Percentiles rank a stretch among this genome's conserved stretches.
Conservation (phyloP, 257 asterid genomes). For the Thymus quinquecostatus region DNA sequence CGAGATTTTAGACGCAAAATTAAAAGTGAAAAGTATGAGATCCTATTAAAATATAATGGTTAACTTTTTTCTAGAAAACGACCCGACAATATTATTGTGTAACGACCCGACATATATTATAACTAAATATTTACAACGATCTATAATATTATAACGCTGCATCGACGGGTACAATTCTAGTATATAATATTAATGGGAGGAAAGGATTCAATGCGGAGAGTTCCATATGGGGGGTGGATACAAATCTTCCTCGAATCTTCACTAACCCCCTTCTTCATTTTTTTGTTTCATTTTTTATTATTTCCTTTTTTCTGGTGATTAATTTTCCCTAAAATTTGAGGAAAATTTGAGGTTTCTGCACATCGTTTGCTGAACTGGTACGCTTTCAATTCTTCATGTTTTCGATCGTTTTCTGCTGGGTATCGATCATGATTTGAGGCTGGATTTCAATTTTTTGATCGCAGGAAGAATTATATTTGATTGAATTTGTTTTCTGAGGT, state of each 20-base stretch:
- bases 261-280: slow-evolving; percentile 15
- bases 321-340: slow-evolving; percentile 12
- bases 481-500: slow-evolving; percentile 15
- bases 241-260: slow-evolving; percentile 31
- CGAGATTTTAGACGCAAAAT: no score
- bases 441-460: not conserved
- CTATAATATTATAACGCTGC: no score
- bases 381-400: not conserved
- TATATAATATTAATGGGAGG: not conserved
- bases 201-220: slow-evolving; percentile 23
- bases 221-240: slow-evolving; percentile 35
- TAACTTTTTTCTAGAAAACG: no score
- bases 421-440: slow-evolving; percentile 7
- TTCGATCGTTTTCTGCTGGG: not conserved
- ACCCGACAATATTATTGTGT: no score
- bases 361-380: slow-evolving; percentile 34
- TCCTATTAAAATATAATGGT: no score
- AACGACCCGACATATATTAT: no score
- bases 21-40: no score
- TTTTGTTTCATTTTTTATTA: not conserved
- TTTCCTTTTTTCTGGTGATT: slow-evolving; percentile 11
- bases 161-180: no score
- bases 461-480: slow-evolving; percentile 35
- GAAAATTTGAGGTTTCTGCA: slow-evolving; percentile 32
- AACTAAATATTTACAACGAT: no score